Percentiles rank a stretch among this genome's conserved stretches.
These are phyloP conservation scores for Phytopythium ostracodes DNA, from an alignment of 352 stramenopile species.

Conservation along the genomic window DNA sequence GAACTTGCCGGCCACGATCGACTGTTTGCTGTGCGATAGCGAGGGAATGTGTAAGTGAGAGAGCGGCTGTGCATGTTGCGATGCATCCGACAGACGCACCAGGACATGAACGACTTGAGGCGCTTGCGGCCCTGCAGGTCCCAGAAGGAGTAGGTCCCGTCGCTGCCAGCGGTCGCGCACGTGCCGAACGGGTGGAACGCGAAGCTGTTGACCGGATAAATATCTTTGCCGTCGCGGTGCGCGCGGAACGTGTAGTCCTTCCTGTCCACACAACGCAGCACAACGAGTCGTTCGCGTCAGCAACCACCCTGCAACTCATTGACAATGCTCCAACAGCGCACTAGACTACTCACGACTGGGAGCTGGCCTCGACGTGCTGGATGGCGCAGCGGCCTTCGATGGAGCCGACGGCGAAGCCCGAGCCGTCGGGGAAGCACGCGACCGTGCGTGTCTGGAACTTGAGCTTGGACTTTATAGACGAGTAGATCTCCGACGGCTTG, in stretches of 20 bases:
- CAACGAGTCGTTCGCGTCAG: neutral
- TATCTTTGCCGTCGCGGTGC: slow-evolving; percentile 82
- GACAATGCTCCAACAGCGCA: too few species aligned
- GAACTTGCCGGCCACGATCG: slow-evolving; percentile 91
- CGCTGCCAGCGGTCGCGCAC: slow-evolving; percentile 93
- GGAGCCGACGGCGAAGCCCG: slow-evolving; percentile 86
- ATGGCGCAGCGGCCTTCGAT: slow-evolving; percentile 91
- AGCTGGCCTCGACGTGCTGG: slow-evolving; percentile 84
- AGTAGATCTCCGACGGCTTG: slow-evolving; percentile 87
- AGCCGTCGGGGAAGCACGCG: slow-evolving; percentile 81
- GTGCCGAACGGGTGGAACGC: slow-evolving; percentile 92
- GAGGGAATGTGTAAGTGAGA: slow-evolving; percentile 4
- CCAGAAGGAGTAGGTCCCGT: slow-evolving; percentile 98
- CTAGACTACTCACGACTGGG: slow-evolving; percentile 47
- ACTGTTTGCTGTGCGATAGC: slow-evolving; percentile 54
- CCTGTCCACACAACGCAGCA: slow-evolving; percentile 13
- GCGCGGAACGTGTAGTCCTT: slow-evolving; percentile 92
- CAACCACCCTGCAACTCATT: neutral
- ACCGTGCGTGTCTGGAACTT: slow-evolving; percentile 89
- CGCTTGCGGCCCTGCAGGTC: slow-evolving; percentile 97
- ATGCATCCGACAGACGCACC: slow-evolving; percentile 20
- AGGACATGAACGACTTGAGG: slow-evolving; percentile 90
- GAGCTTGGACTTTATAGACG: slow-evolving; percentile 74
- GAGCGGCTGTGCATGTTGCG: neutral
- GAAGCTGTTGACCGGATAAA: slow-evolving; percentile 90